phyloP scores from a whole-genome alignment of 2,329 filamentous ascomycete species.

The Aspergillus vadensis region DNA sequence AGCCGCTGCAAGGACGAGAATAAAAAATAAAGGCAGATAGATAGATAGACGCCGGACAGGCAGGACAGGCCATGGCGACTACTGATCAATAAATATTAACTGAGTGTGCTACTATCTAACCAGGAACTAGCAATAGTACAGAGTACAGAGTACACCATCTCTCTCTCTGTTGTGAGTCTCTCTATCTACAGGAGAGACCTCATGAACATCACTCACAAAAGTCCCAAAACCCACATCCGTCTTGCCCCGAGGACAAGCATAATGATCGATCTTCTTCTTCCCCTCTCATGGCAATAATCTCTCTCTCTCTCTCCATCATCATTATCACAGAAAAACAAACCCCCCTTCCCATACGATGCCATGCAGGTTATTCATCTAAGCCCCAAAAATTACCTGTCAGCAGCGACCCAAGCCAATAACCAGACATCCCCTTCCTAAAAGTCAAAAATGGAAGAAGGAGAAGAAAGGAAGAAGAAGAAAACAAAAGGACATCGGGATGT shows the following conservation, averaged over 20 bases:
- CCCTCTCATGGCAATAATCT: neutral
- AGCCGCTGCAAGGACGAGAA: neutral
- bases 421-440: neutral
- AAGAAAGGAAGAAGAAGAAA: neutral
- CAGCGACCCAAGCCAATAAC: neutral
- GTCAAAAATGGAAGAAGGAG: neutral
- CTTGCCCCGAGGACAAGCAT: neutral
- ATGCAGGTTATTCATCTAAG: neutral
- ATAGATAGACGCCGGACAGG: neutral
- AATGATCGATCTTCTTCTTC: neutral
- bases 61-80: neutral
- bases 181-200: no score
- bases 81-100: neutral
- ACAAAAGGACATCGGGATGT: neutral
- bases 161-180: no score
- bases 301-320: neutral
- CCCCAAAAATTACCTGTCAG: neutral
- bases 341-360: neutral
- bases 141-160: no score
- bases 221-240: slow-evolving; percentile 1
- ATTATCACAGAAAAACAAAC: neutral
- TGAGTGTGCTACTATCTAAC: neutral
- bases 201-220: neutral
- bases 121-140: neutral
- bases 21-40: neutral